Conservation (phyloP, 352 stramenopile species). For the Pythium apleroticum region DNA sequence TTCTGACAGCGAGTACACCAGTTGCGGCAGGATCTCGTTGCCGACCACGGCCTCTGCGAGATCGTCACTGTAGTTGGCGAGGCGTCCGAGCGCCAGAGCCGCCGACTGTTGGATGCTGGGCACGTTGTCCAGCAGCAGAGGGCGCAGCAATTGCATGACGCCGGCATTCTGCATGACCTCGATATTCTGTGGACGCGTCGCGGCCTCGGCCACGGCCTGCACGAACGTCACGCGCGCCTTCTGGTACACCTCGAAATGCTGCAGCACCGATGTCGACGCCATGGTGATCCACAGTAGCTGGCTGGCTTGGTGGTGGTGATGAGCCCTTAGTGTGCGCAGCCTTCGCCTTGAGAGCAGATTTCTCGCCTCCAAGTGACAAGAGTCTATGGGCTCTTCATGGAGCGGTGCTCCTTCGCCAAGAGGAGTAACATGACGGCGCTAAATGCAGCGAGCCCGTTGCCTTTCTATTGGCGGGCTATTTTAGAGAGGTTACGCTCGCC, state of each 20-base stretch:
- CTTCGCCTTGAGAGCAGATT: background rate
- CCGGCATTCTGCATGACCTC: slow-evolving; percentile 96
- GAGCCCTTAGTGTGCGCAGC: background rate
- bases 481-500: slow-evolving; percentile 18
- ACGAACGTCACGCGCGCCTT: slow-evolving; percentile 95
- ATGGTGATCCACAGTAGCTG: slow-evolving; percentile 36
- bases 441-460: slow-evolving; percentile 1
- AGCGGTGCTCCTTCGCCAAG: too few relatives aligned
- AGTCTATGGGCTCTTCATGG: background rate
- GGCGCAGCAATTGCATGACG: slow-evolving; percentile 94
- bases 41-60: slow-evolving; percentile 93
- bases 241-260: slow-evolving; percentile 96
- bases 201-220: slow-evolving; percentile 92
- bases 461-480: slow-evolving; percentile 19
- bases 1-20: slow-evolving; percentile 95
- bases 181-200: slow-evolving; percentile 95
- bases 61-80: slow-evolving; percentile 96
- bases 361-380: background rate
- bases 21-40: slow-evolving; percentile 95
- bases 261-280: slow-evolving; percentile 88
- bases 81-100: slow-evolving; percentile 88
- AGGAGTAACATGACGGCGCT: background rate
- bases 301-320: background rate
- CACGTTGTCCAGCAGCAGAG: slow-evolving; percentile 94
- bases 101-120: slow-evolving; percentile 95